phyloP scores from a whole-genome alignment of 1,284 basidiomycete genomes.

The Cryptococcus sp. region DNA sequence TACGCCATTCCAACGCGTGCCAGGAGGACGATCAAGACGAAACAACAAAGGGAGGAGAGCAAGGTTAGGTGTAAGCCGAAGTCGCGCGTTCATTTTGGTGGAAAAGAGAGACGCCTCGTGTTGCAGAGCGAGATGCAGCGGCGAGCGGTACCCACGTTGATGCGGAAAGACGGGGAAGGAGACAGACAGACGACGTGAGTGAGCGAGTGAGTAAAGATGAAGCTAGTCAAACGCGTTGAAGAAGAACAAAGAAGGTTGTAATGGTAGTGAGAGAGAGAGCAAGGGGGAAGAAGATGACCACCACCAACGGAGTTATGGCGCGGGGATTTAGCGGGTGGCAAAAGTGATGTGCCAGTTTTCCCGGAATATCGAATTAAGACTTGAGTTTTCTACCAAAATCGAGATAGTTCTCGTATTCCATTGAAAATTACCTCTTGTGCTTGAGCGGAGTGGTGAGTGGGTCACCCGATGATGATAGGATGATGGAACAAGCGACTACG shows the following conservation, averaged over 20 bases:
- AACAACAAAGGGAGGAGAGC: conserved; percentile 2
- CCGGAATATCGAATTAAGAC: too few species aligned
- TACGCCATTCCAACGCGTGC: conserved; percentile 4
- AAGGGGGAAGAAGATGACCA: background rate
- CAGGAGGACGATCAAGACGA: conserved; percentile 3
- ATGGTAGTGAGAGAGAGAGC: background rate
- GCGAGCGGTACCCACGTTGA: conserved; percentile 4
- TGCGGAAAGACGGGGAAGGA: background rate
- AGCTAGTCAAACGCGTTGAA: conserved; percentile 1
- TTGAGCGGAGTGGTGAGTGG: too few species aligned
- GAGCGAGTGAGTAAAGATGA: background rate
- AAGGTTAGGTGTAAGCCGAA: conserved; percentile 20
- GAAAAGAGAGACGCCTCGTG: background rate
- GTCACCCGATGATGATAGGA: too few species aligned
- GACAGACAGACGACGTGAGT: background rate
- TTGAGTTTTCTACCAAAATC: too few species aligned
- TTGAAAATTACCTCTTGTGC: too few species aligned
- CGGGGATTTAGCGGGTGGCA: background rate
- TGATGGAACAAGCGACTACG: too few species aligned
- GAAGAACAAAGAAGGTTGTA: background rate
- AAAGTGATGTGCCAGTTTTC: too few species aligned
- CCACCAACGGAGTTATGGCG: background rate
- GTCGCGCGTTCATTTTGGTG: conserved; percentile 9
- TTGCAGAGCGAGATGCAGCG: background rate
- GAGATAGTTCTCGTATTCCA: too few species aligned